These are phyloP conservation scores for Septoria petroselini DNA, from an alignment of 2,329 filamentous ascomycete species.

Conservation along the genomic window DNA sequence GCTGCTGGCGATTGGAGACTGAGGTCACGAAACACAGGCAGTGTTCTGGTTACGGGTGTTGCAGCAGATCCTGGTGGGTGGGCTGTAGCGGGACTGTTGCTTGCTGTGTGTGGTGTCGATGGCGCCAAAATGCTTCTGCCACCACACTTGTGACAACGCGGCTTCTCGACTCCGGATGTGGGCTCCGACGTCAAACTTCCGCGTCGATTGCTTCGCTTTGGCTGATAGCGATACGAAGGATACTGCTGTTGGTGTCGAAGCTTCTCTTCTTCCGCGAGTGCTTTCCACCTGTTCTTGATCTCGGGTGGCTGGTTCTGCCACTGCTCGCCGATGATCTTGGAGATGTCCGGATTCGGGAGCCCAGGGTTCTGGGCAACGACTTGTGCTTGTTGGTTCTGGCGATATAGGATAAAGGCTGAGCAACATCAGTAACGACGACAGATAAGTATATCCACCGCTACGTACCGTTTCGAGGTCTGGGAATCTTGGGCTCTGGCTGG, in stretches of 20 bases:
- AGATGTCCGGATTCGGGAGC: constrained; percentile 90
- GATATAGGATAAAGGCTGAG: constrained; percentile 94
- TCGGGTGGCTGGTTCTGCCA: constrained; percentile 76
- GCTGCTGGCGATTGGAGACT: constrained; percentile 37
- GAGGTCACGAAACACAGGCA: constrained; percentile 38
- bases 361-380: constrained; percentile 83
- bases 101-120: constrained; percentile 51
- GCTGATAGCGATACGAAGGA: constrained; percentile 91
- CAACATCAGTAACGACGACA: constrained; percentile 28
- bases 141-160: constrained; percentile 67
- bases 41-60: constrained; percentile 38
- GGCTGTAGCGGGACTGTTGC: constrained; percentile 32
- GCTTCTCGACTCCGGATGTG: constrained; percentile 39
- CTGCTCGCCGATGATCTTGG: constrained; percentile 91
- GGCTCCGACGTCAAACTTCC: constrained; percentile 36
- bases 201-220: constrained; percentile 57
- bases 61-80: constrained; percentile 33
- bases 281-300: constrained; percentile 82
- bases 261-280: constrained; percentile 90
- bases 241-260: constrained; percentile 82
- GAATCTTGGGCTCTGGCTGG: constrained; percentile 68
- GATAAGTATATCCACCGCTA: constrained; percentile 23
- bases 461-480: constrained; percentile 68
- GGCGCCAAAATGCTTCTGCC: constrained; percentile 64
- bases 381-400: constrained; percentile 81